Conservation (phyloP, 2,329 filamentous ascomycete species). For the Phoma sp. region DNA sequence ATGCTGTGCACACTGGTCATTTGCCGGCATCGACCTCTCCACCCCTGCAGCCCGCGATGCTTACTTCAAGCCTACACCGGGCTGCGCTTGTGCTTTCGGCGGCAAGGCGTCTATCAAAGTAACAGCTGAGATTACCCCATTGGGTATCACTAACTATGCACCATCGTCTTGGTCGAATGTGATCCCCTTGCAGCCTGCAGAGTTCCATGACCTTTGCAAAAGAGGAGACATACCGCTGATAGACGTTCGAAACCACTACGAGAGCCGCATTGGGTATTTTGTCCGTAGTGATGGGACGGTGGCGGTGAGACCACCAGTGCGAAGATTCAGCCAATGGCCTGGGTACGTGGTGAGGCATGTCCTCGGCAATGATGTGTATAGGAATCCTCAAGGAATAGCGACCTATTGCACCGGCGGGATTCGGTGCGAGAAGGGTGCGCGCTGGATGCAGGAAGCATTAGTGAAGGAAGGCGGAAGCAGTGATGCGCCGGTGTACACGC, state of each 20-base stretch:
- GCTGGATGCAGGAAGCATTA: slow-evolving; percentile 35
- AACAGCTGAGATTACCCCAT: slow-evolving; percentile 32
- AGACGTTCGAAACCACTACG: slow-evolving; percentile 37
- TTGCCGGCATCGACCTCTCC: slow-evolving; percentile 22
- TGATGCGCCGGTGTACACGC: slow-evolving; percentile 24
- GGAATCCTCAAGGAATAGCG: slow-evolving; percentile 22
- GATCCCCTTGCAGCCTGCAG: slow-evolving; percentile 23
- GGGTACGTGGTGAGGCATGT: slow-evolving; percentile 30
- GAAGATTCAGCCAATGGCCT: slow-evolving; percentile 37
- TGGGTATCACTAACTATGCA: slow-evolving; percentile 33
- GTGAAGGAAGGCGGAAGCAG: background rate
- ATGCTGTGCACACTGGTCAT: slow-evolving; percentile 32
- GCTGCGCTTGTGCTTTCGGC: slow-evolving; percentile 32
- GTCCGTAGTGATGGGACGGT: slow-evolving; percentile 23
- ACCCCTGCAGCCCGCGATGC: slow-evolving; percentile 10
- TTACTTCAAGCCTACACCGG: slow-evolving; percentile 33
- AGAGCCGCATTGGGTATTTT: slow-evolving; percentile 36
- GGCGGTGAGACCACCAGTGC: slow-evolving; percentile 26
- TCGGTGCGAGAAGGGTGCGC: slow-evolving; percentile 34
- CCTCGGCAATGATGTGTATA: slow-evolving; percentile 17
- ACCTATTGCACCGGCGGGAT: slow-evolving; percentile 38
- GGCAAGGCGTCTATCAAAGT: slow-evolving; percentile 22
- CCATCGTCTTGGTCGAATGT: slow-evolving; percentile 29
- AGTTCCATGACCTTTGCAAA: slow-evolving; percentile 28
- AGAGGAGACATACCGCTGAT: slow-evolving; percentile 25